Base-by-base conservation (phyloP, 2,329 filamentous ascomycete genomes). In the Talaromyces rugulosus region DNA sequence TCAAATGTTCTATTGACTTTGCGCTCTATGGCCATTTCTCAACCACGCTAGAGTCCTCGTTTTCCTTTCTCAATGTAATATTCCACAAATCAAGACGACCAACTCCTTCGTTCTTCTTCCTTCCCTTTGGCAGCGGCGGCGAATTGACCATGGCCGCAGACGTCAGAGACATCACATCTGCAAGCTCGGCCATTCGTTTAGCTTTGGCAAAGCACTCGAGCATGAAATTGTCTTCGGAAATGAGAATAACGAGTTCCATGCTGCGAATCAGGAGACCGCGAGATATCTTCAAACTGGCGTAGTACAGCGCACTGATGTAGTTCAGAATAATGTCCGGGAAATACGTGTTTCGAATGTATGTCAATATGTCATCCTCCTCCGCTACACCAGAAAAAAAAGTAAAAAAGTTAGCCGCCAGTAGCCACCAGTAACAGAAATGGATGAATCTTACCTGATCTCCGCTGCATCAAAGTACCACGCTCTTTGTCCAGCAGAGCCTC, bases 281-380 rank as follows among this genome's bases (percentile, higher is more conserved):
- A 53, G 87, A 89, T 51, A 96, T 80, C 56, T 86, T 83, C 54
- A 87, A 87, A 3, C 91, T 92, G 0, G 90, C 89, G 70, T 89
- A 90, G 72, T 96, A 90, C 56, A 98, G 80, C 1, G 90, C 88
- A 69, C 85, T 88, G 71, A 95, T 86, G 73, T 95, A 97, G 2
- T 90, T 91, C 56, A 99, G 83, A 50, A 96, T 81, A 18, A 91
- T 85, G 73, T 97, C 92, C 1, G 95, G 93, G 3, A 99, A 82
- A 75, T 96, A 98, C 0, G 86, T 85, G 60, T 87, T 84, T 66
- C 92, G 87, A 58, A 98, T 85, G 28, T 82, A 77, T 55, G 77
- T 77, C 55, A 92, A 83, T 60, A 90, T 86, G 16, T 80, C 73
- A 63, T 85, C 83, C 69, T 89, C 89, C 58, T 73, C 70, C 56